A percentile compares a stretch with the other conserved stretches of the same genome.
These are phyloP conservation scores for Perilla frutescens DNA, from an alignment of 257 asterid species.

Conservation along the genomic window DNA sequence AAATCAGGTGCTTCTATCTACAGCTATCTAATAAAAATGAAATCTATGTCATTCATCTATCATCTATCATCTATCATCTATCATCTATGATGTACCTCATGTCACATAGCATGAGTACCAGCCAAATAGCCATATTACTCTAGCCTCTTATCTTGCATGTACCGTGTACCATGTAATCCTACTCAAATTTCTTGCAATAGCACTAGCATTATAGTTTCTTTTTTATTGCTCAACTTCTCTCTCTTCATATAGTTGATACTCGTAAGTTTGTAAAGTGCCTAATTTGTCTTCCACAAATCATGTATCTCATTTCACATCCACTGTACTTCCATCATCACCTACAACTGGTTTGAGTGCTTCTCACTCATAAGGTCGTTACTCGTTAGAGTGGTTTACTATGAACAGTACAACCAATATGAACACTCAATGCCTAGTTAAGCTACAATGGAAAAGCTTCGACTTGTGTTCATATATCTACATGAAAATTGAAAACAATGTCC, in stretches of 20 bases:
- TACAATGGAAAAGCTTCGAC: neutral
- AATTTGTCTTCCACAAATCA: neutral
- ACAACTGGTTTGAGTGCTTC: too few species aligned
- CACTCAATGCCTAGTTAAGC: neutral
- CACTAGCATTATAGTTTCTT: neutral
- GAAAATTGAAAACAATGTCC: neutral
- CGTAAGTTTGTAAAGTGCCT: neutral
- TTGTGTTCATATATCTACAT: neutral
- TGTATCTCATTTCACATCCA: neutral
- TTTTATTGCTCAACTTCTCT: neutral
- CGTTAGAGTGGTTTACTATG: constrained; percentile 12
- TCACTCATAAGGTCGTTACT: constrained; percentile 9
- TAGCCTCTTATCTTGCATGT: constrained; percentile 3
- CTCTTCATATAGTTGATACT: neutral
- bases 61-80: neutral
- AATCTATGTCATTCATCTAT: neutral
- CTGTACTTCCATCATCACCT: constrained; percentile 10
- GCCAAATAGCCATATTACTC: neutral
- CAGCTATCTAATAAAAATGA: constrained; percentile 20
- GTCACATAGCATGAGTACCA: constrained; percentile 5
- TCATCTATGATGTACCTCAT: constrained; percentile 10
- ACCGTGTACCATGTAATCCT: neutral
- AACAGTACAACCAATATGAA: neutral
- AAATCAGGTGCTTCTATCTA: neutral
- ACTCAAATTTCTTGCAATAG: neutral